These are phyloP conservation scores for Podospora sp. DNA, from an alignment of 495 filamentous ascomycete species.

Conservation along the genomic window DNA sequence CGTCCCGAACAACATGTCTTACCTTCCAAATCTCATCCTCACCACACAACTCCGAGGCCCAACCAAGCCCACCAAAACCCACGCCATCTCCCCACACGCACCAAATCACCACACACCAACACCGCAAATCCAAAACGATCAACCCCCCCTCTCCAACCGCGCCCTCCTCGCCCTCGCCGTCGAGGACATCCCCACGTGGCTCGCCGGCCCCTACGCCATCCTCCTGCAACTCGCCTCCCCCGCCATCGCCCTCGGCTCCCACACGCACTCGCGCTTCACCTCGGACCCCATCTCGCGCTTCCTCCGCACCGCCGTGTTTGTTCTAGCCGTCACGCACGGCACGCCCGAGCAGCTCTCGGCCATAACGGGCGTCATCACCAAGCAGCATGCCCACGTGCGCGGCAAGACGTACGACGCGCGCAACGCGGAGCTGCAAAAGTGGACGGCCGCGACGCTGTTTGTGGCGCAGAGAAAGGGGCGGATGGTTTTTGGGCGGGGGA, in stretches of 20 bases:
- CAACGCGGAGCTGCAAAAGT: conserved; percentile 31
- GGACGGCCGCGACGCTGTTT: conserved; percentile 32
- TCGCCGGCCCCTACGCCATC: conserved; percentile 20
- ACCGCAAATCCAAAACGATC: too few relatives aligned
- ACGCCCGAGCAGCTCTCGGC: not conserved
- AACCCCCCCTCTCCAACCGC: not conserved
- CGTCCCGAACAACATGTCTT: not conserved
- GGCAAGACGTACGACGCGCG: conserved; percentile 25
- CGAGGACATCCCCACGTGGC: conserved; percentile 20
- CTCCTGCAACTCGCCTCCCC: conserved; percentile 24
- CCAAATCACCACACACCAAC: too few relatives aligned
- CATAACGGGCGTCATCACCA: conserved; percentile 10
- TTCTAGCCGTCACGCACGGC: conserved; percentile 15
- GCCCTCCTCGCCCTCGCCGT: conserved; percentile 6
- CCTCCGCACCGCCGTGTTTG: conserved; percentile 17
- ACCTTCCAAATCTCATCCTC: not conserved
- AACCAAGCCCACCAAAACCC: too few relatives aligned
- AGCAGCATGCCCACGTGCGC: conserved; percentile 19
- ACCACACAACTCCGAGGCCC: not conserved
- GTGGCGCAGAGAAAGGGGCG: not conserved
- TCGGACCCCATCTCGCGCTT: conserved; percentile 22
- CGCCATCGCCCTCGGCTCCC: conserved; percentile 19
- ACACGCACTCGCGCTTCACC: conserved; percentile 22
- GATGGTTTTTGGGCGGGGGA: not conserved
- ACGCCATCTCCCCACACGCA: too few relatives aligned